A percentile compares a stretch with the other conserved stretches of the same genome.
phyloP scores from a whole-genome alignment of 768 basidiomycete genomes.

The Clavaria fumosa region DNA sequence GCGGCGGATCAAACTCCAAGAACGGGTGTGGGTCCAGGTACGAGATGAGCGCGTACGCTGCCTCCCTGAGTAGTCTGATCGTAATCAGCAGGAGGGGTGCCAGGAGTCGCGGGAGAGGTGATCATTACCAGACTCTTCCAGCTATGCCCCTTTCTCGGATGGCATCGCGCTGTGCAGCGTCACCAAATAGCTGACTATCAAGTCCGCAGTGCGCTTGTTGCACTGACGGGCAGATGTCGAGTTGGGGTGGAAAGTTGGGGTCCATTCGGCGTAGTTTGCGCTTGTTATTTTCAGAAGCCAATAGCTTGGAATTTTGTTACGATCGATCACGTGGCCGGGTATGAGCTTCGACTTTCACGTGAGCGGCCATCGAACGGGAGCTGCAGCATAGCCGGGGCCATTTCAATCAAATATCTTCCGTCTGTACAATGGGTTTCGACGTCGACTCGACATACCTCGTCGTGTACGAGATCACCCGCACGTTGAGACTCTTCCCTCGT shows the following conservation, averaged over 20 bases:
- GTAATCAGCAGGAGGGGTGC: neutral
- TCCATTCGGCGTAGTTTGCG: conserved; percentile 8
- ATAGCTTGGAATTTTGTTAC: conserved; percentile 2
- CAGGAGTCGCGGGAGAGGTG: neutral
- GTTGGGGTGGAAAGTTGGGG: conserved; percentile 26
- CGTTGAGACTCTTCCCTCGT: conserved; percentile 6
- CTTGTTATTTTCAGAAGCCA: conserved; percentile 3
- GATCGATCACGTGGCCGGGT: no score
- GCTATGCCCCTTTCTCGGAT: conserved; percentile 71
- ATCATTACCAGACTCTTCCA: conserved; percentile 74
- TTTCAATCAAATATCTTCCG: no score
- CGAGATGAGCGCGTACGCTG: conserved; percentile 40
- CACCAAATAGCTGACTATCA: conserved; percentile 20
- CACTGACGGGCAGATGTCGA: conserved; percentile 22
- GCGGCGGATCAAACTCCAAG: conserved; percentile 40
- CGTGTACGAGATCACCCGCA: neutral
- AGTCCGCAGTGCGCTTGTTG: conserved; percentile 8
- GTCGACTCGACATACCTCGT: no score
- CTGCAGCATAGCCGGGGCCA: no score
- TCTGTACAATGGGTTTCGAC: no score
- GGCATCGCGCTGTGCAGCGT: conserved; percentile 33
- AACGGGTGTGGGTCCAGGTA: conserved; percentile 32
- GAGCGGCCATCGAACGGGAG: no score
- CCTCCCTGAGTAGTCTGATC: conserved; percentile 39
- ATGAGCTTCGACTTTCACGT: no score